phyloP scores from a whole-genome alignment of 2,329 filamentous ascomycete genomes.

The Pseudogymnoascus sp. region DNA sequence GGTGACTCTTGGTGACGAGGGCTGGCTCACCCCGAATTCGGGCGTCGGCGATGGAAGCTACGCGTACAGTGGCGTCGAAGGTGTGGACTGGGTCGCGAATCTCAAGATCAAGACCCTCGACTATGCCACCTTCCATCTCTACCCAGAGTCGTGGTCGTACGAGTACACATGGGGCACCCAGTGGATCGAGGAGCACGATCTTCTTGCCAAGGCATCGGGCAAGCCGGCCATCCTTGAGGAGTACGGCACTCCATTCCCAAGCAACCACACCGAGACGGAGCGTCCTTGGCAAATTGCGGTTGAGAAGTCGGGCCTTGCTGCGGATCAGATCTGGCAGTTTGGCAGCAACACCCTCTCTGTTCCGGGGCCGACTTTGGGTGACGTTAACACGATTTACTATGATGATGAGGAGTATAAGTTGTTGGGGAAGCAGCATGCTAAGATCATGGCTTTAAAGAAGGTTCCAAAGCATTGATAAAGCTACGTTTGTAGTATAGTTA shows the following conservation, averaged over 20 bases:
- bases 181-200: constrained; percentile 39
- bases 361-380: constrained; percentile 12
- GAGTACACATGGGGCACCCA: constrained; percentile 33
- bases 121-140: constrained; percentile 45
- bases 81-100: constrained; percentile 40
- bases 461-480: background rate
- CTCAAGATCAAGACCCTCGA: constrained; percentile 40
- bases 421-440: constrained; percentile 19
- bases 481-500: background rate
- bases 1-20: constrained; percentile 56
- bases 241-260: constrained; percentile 26
- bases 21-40: constrained; percentile 37
- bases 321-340: constrained; percentile 24
- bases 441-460: constrained; percentile 18
- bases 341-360: constrained; percentile 17
- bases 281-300: constrained; percentile 21
- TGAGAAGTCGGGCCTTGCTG: constrained; percentile 18
- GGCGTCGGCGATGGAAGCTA: constrained; percentile 33
- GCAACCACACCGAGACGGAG: constrained; percentile 19
- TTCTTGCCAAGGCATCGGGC: constrained; percentile 28
- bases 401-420: constrained; percentile 17
- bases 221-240: constrained; percentile 35
- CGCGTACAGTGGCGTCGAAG: constrained; percentile 36
- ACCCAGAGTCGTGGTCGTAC: constrained; percentile 36
- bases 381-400: constrained; percentile 23